Conservation (phyloP, 2,329 filamentous ascomycete genomes). For the Rutstroemia sp. region DNA sequence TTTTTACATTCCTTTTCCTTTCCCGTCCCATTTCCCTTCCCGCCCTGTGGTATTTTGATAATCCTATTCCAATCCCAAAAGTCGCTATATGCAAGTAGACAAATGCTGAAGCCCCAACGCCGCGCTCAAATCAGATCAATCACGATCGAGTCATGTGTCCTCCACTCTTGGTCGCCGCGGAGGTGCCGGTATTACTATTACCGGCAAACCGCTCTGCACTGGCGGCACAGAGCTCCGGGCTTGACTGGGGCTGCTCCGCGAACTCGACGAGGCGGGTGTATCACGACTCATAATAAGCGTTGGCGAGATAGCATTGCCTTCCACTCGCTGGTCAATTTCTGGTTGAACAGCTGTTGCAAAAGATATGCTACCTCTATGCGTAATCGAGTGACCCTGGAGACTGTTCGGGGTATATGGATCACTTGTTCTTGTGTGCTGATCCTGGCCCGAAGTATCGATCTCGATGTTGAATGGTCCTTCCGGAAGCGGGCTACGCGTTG, state of each 20-base stretch:
- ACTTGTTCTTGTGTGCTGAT: slow-evolving; percentile 12
- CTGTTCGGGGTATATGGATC: slow-evolving; percentile 25
- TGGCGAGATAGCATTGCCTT: not conserved
- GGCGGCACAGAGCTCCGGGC: slow-evolving; percentile 15
- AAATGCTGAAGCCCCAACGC: slow-evolving; percentile 4
- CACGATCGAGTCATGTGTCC: not conserved
- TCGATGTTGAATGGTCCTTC: not conserved
- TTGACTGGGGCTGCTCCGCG: slow-evolving; percentile 13
- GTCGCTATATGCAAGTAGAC: not conserved
- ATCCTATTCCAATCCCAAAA: not conserved
- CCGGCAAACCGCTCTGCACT: slow-evolving; percentile 17
- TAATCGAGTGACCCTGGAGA: slow-evolving; percentile 18
- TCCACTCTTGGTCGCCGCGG: slow-evolving; percentile 16
- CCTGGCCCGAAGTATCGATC: slow-evolving; percentile 2
- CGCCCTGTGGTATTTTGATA: not conserved
- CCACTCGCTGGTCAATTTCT: slow-evolving; percentile 10
- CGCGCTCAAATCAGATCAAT: slow-evolving; percentile 8
- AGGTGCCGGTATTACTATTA: slow-evolving; percentile 26
- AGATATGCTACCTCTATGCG: slow-evolving; percentile 25
- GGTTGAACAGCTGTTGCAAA: slow-evolving; percentile 18
- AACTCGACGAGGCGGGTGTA: slow-evolving; percentile 5
- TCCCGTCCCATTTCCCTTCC: not conserved
- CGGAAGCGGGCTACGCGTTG: not conserved
- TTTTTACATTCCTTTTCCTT: not conserved
- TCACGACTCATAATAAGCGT: not conserved